phyloP scores from a whole-genome alignment of 371 early-diverging fungal genomes.

The Parasitella parasitica region DNA sequence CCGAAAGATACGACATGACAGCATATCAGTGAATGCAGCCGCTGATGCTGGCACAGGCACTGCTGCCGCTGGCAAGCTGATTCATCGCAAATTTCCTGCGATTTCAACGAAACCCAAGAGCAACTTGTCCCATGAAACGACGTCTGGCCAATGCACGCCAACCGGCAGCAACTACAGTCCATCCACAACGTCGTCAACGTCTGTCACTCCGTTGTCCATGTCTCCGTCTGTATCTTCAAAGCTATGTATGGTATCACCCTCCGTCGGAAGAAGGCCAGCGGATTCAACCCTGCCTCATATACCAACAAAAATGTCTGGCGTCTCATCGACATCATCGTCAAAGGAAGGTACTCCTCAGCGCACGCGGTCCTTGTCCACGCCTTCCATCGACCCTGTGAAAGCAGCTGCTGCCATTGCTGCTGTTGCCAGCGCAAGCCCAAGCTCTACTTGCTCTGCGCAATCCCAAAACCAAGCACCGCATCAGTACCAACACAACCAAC shows the following conservation, averaged over 20 bases:
- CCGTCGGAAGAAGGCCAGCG: not conserved
- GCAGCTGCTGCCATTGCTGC: slow-evolving; percentile 20
- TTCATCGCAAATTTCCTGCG: slow-evolving; percentile 12
- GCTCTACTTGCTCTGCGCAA: not conserved
- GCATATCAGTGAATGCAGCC: slow-evolving; percentile 27
- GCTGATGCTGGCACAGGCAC: too few species aligned
- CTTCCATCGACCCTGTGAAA: slow-evolving; percentile 17
- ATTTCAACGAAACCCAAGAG: slow-evolving; percentile 5
- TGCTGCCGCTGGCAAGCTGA: not conserved
- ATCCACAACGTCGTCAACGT: slow-evolving; percentile 13
- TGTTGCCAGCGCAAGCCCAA: not conserved
- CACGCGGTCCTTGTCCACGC: slow-evolving; percentile 21
- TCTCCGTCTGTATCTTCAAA: slow-evolving; percentile 30
- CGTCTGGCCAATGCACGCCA: slow-evolving; percentile 13
- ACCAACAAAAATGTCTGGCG: slow-evolving; percentile 24
- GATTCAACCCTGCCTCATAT: slow-evolving; percentile 24
- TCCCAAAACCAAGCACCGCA: not conserved
- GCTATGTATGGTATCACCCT: slow-evolving; percentile 14
- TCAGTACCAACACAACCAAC: not conserved
- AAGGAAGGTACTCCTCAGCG: slow-evolving; percentile 18
- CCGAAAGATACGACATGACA: slow-evolving; percentile 60
- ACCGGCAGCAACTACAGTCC: slow-evolving; percentile 1
- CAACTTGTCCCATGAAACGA: not conserved
- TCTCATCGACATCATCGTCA: slow-evolving; percentile 14
- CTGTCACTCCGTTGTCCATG: slow-evolving; percentile 20